A percentile compares a stretch with the other conserved stretches of the same genome.
phyloP scores from a whole-genome alignment of 2,329 filamentous ascomycete species.

The Lasiodiplodia sp. region DNA sequence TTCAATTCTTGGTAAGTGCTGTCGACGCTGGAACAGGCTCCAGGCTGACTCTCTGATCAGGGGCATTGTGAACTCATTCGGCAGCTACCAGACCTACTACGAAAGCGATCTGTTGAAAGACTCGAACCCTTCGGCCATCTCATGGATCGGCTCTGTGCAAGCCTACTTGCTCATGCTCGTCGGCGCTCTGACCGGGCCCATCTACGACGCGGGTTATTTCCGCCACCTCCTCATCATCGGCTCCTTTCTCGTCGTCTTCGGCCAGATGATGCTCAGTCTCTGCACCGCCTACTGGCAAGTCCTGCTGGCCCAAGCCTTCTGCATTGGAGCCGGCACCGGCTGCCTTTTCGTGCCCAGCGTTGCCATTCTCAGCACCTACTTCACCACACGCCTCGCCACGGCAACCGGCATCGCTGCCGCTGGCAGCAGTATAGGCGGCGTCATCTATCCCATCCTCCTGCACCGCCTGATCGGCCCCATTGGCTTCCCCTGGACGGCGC shows the following conservation, averaged over 20 bases:
- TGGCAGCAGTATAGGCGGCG: constrained; percentile 48
- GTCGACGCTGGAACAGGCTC: background rate
- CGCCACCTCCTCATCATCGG: constrained; percentile 52
- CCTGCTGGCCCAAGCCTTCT: constrained; percentile 58
- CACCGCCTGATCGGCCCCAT: constrained; percentile 65
- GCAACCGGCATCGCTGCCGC: constrained; percentile 57
- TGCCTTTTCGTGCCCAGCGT: constrained; percentile 54
- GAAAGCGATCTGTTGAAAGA: constrained; percentile 49
- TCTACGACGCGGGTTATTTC: constrained; percentile 60
- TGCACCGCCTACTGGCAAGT: constrained; percentile 58
- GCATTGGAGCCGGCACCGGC: constrained; percentile 56
- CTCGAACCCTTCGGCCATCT: constrained; percentile 53
- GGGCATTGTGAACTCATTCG: constrained; percentile 57
- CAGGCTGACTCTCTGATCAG: constrained; percentile 31
- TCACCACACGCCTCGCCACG: constrained; percentile 53
- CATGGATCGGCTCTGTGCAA: constrained; percentile 60
- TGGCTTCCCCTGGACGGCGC: constrained; percentile 70
- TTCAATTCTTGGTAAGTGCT: constrained; percentile 55
- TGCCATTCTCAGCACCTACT: constrained; percentile 58
- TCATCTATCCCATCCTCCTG: constrained; percentile 57
- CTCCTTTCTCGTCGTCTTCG: constrained; percentile 55
- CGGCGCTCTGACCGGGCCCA: constrained; percentile 55
- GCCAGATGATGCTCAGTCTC: constrained; percentile 60
- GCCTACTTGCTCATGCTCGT: constrained; percentile 56
- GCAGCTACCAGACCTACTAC: constrained; percentile 59